Percentiles rank a stretch among this genome's conserved stretches.
These are phyloP conservation scores for Fusarium euwallaceae DNA, from an alignment of 2,329 filamentous ascomycete species.

Conservation along the genomic window DNA sequence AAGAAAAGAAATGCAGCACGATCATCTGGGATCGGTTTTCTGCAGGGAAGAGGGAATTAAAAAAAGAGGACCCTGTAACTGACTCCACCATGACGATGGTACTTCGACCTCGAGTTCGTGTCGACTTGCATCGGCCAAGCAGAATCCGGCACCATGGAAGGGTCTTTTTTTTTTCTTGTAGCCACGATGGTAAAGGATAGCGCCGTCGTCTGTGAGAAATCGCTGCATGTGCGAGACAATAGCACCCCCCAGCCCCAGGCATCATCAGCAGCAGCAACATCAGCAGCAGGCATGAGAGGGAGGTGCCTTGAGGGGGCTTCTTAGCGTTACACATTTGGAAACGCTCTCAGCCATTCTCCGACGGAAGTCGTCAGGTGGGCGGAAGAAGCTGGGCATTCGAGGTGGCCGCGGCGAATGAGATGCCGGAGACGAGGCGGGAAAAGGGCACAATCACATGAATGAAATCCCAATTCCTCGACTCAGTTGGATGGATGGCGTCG, in stretches of 20 bases:
- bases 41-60: slow-evolving; percentile 29
- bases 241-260: background rate
- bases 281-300: background rate
- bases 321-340: background rate
- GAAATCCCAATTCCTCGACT: slow-evolving; percentile 4
- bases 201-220: background rate
- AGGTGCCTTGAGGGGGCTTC: background rate
- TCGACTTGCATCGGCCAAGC: slow-evolving; percentile 12
- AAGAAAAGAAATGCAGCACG: slow-evolving; percentile 19
- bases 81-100: slow-evolving; percentile 42
- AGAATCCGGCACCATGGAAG: slow-evolving; percentile 12
- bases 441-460: slow-evolving; percentile 18
- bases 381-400: background rate
- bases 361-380: slow-evolving; percentile 5
- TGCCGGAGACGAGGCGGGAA: background rate
- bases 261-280: background rate
- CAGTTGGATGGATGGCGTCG: slow-evolving; percentile 8
- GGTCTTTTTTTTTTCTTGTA: background rate
- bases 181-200: slow-evolving; percentile 3
- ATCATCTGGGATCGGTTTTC: slow-evolving; percentile 28
- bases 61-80: slow-evolving; percentile 39
- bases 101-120: slow-evolving; percentile 14
- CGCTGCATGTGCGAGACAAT: slow-evolving; percentile 4
- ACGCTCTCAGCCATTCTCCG: slow-evolving; percentile 1
- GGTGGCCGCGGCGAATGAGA: background rate